Base-by-base conservation (phyloP, 805 yeast genomes). In the Candida xiaguanensis region DNA sequence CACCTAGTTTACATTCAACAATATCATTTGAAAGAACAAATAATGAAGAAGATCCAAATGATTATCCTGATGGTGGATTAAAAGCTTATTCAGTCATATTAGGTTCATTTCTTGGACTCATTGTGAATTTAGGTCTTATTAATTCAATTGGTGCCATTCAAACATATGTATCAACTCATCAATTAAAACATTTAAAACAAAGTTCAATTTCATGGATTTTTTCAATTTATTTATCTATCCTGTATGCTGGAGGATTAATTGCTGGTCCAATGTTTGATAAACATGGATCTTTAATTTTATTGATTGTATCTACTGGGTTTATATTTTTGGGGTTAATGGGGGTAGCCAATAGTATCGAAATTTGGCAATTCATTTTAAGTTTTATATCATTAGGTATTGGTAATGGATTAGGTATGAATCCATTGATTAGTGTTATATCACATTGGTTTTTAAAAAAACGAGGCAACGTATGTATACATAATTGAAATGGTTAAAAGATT, bases 191-290 rank as follows among this genome's bases (percentile, higher is more conserved):
- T 31, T 58, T 63, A 5, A 54, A 68, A 4, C 63, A 76, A 1
- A 68, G 82, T 2, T 58, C 74, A 2, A 65, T 78, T 4, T 73
- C 84, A 1, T 79, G 87, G 86, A 72, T 82, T 22, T 82, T 82
- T 47, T 79, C 87, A 1, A 55, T 81, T 19, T 75, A 69, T 53
- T 55, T 74, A 41, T 70, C 75, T 23, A 53, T 79, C 20, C 62
- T 74, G 8, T 77, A 73, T 50, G 55, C 68, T 11, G 61, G 73
- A 1, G 74, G 78, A 6, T 63, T 77, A 23, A 56, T 78, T 19
- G 67, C 74, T 8, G 89, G 85, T 2, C 74, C 79, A 8, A 61
- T 78, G 19, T 84, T 82, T 53, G 90, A 84, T 53, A 60, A 75
- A 39, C 72, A 72, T 40, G 90, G 90, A 4, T 65, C 80, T 4